These are phyloP conservation scores for Colletotrichum lentis DNA, from an alignment of 2,329 filamentous ascomycete species.

Conservation along the genomic window DNA sequence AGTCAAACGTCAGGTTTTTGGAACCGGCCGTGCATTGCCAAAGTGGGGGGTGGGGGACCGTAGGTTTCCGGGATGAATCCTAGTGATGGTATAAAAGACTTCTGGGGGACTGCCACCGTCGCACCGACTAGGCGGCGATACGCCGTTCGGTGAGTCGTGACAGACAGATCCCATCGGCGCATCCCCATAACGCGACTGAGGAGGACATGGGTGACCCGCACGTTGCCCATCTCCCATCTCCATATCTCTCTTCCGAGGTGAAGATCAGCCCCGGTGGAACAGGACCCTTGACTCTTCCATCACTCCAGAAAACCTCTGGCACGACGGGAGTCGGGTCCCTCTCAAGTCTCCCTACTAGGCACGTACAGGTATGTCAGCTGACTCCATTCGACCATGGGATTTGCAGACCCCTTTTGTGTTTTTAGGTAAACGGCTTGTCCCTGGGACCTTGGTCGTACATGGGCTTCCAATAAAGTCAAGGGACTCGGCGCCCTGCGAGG, in stretches of 20 bases:
- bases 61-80: slow-evolving; percentile 26
- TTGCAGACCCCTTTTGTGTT: neutral
- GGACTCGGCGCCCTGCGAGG: neutral
- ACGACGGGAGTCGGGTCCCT: slow-evolving; percentile 5
- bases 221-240: slow-evolving; percentile 11
- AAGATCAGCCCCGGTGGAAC: slow-evolving; percentile 2
- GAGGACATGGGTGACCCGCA: neutral
- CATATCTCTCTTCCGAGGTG: neutral
- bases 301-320: slow-evolving; percentile 23
- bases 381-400: neutral
- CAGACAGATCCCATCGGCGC: slow-evolving; percentile 19
- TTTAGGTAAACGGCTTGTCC: slow-evolving; percentile 1
- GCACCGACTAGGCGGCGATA: slow-evolving; percentile 4
- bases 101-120: slow-evolving; percentile 6
- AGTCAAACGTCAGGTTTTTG: slow-evolving; percentile 6
- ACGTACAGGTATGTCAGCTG: too few relatives aligned
- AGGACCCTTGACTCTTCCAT: slow-evolving; percentile 24
- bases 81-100: neutral
- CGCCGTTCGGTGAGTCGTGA: slow-evolving; percentile 3
- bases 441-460: neutral
- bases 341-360: neutral
- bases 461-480: slow-evolving; percentile 25
- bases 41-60: slow-evolving; percentile 30
- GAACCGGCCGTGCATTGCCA: slow-evolving; percentile 20
- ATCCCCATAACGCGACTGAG: slow-evolving; percentile 7